Conservation (phyloP, 2,329 filamentous ascomycete genomes). For the Sarocladiaceae sp. region DNA sequence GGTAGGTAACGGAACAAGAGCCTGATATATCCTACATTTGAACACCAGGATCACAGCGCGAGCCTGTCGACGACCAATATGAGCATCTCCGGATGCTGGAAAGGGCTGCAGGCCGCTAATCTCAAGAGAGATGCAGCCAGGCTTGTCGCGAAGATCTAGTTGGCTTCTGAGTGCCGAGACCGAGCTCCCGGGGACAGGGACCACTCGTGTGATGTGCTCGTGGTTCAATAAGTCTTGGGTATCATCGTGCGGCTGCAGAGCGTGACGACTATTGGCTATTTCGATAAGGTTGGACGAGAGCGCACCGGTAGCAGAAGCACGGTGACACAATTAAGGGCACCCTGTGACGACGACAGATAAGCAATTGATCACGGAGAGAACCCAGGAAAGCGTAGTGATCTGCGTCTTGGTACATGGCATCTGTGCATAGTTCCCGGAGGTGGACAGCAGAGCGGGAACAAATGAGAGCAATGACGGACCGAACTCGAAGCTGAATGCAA, state of each 20-base stretch:
- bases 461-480: slow-evolving; percentile 1
- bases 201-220: not conserved
- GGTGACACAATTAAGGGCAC: not conserved
- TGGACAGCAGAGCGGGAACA: not conserved
- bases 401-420: no score
- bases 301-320: not conserved
- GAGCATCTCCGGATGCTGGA: slow-evolving; percentile 3
- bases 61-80: not conserved
- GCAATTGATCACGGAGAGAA: no score
- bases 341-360: slow-evolving; percentile 1
- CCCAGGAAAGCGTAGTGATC: slow-evolving; percentile 7
- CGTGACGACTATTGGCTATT: not conserved
- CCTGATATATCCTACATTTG: no score
- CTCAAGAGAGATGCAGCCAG: not conserved
- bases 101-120: slow-evolving; percentile 2
- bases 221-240: not conserved
- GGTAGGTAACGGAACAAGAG: no score
- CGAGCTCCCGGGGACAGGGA: not conserved
- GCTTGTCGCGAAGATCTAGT: not conserved
- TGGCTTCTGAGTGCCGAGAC: slow-evolving; percentile 5
- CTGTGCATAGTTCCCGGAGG: no score
- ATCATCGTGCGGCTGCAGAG: not conserved
- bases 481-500: no score
- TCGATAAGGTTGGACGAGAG: slow-evolving; percentile 1
- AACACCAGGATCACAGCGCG: no score